Evolutionary conservation across 306 rosid genomes (phyloP), one percentile per base, ranked within the genome.

Genomic region (Hippophae rhamnoides): DNA sequence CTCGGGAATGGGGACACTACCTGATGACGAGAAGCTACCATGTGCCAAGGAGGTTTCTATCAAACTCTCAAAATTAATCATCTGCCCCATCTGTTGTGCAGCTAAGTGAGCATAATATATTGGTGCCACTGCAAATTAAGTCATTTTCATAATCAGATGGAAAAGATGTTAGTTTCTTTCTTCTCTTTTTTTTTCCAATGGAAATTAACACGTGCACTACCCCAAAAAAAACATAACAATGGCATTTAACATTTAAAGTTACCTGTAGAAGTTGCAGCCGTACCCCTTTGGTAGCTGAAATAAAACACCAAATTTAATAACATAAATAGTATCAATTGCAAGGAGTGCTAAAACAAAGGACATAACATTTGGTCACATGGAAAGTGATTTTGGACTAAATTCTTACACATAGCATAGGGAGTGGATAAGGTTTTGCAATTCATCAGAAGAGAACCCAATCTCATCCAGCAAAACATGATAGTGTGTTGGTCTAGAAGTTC

Each of bases 271-370:
- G 69, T 74, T 62, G 96, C 95, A 50, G 43, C 65, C 51, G 96
- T 79, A 64, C 98, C 85, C 78, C 98, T 80, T 75, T 87, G 96
- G 65, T 87, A 83, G 83, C 98, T 92, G 84, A 65, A 78, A 76
- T 10, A 62, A 67, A 56, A 5, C 41, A 55, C 6, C 10, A 41
- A 13, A 46, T 13, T 41, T 54, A 43, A 7, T 25, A 3, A 6
- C 25, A 10, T 48, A 38, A 63, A 52, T 14, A 26, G 31, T 7
- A 56, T 9, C 46, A 46, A 8, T 43, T 51, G 43, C 66, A 23
- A 57, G 0, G 56, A 27, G 0, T 62, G 46, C 47, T n/a, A 31
- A 50, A 10, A 9, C 26, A 52, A 14, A 57, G 52, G 42, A 26
- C 47, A 57, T 25, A 18, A 6, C 45, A n/a, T 9, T 0, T 53